Evolutionary conservation across 164 flowering plant species (phyloP), one percentile per base, ranked within the genome.

Genomic region (Tetrastigma voinierianum): DNA sequence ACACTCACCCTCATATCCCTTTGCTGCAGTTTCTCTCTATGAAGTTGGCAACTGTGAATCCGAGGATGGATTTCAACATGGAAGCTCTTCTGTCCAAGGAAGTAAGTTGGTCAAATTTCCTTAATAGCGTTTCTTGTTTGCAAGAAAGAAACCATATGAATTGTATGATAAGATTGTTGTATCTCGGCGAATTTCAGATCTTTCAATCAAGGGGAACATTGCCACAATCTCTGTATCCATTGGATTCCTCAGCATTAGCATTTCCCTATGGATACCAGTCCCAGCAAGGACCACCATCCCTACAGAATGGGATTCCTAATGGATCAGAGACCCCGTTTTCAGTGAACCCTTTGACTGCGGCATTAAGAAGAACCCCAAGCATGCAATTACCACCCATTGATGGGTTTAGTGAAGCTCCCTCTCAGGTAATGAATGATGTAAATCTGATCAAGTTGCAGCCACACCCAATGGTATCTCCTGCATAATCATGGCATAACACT

Each of bases 31-130:
- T 90, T 73, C 86, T 90, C 6, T 90, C 96, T 15, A 90, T 90
- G 96, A 90, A 88, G 66, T 77, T 90, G 62, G 77, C 96, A 23
- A 76, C 90, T 66, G 90, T 90, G 59, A 84, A 88, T 72, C 86
- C 91, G 8, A 76, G 88, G 46, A 76, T 80, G 70, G 89, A 90
- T 44, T 70, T 85, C 59, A 84, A 80, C 66, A 66, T 81, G 78
- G 89, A 90, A 14, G 70, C 76, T 61, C 78, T 87, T 46, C 74
- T 81, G 67, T 76, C 87, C 19, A 87, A 88, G 67, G 90, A 87
- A 65, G 96, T 90, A 73, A 82, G 87, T 69, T 62, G 40, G 47
- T 52, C 40, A 32, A 32, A 32, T 32, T 47, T 7, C 0, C 20
- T 12, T 0, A 24, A 9, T 3, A 1, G 10, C 13, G 12, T 0